A percentile compares a stretch with the other conserved stretches of the same genome.
Evolutionary conservation across 495 filamentous ascomycete species (phyloP).

Genomic region (Hypoxylon perforatum): DNA sequence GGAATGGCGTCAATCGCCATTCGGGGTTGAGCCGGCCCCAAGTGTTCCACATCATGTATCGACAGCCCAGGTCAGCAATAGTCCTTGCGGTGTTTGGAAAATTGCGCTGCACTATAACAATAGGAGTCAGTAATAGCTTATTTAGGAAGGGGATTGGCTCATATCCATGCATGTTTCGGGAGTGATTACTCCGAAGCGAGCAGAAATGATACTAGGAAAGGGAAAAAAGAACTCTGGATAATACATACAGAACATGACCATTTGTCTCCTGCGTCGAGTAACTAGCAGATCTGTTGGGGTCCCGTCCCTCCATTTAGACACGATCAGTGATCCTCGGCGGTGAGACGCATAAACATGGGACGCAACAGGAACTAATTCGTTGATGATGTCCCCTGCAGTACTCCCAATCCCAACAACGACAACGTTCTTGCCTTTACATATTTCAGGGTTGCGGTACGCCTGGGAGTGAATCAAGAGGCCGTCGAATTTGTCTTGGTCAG

Average conservation of each 20-base stretch:
- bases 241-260: slow-evolving; percentile 9
- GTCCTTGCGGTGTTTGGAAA: slow-evolving; percentile 22
- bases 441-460: slow-evolving; percentile 30
- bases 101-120: slow-evolving; percentile 19
- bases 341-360: slow-evolving; percentile 47
- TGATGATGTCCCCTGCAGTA: slow-evolving; percentile 46
- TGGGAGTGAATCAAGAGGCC: slow-evolving; percentile 46
- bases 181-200: no score
- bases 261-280: slow-evolving; percentile 40
- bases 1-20: slow-evolving; percentile 46
- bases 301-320: slow-evolving; percentile 39
- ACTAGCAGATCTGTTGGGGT: slow-evolving; percentile 34
- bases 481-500: slow-evolving; percentile 40
- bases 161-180: no score
- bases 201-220: no score
- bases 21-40: slow-evolving; percentile 42
- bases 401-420: slow-evolving; percentile 44
- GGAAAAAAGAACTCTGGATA: no score
- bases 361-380: slow-evolving; percentile 39
- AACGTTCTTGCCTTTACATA: slow-evolving; percentile 43
- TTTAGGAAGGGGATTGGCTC: no score
- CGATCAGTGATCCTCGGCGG: slow-evolving; percentile 44
- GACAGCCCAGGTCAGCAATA: slow-evolving; percentile 25
- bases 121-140: no score
- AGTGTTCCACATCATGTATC: slow-evolving; percentile 19